Conservation (phyloP, 208 protist genomes). For the Trypanosomatidae sp. region DNA sequence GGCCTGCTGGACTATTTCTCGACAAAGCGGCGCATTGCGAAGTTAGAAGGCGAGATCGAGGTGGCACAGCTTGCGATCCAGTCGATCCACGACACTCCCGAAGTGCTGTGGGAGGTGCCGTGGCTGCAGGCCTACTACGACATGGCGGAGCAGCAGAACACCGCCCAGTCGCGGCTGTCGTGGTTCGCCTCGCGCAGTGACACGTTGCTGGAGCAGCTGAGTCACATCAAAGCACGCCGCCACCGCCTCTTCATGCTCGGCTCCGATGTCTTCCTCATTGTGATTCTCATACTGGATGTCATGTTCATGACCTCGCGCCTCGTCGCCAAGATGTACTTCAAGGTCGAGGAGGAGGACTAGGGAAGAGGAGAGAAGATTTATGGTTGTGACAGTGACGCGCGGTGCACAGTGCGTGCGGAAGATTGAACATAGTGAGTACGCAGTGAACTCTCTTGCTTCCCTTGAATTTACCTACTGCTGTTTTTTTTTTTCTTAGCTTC, state of each 20-base stretch:
- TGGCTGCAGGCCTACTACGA: constrained; percentile 68
- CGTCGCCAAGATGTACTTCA: constrained; percentile 62
- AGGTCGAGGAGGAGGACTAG: not conserved
- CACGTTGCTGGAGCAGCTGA: constrained; percentile 63
- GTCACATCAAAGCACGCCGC: constrained; percentile 51
- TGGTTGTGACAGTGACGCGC: too few relatives aligned
- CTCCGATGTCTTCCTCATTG: constrained; percentile 75
- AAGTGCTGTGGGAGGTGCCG: constrained; percentile 75
- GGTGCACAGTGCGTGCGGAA: too few relatives aligned
- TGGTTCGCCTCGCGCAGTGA: constrained; percentile 69
- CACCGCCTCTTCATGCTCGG: constrained; percentile 75
- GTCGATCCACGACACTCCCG: constrained; percentile 53
- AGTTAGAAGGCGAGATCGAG: constrained; percentile 57
- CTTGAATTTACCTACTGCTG: too few relatives aligned
- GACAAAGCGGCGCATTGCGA: constrained; percentile 37
- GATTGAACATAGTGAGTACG: too few relatives aligned
- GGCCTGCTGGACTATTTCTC: constrained; percentile 73
- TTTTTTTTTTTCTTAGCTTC: too few relatives aligned
- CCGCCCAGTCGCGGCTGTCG: constrained; percentile 43
- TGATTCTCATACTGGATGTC: constrained; percentile 63
- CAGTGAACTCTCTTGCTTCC: too few relatives aligned
- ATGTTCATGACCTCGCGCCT: constrained; percentile 54
- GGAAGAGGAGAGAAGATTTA: not conserved
- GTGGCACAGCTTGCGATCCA: constrained; percentile 51
- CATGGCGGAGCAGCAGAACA: constrained; percentile 55